phyloP scores from a whole-genome alignment of 1,284 basidiomycete species.

The Cutaneotrichosporon cutaneum region DNA sequence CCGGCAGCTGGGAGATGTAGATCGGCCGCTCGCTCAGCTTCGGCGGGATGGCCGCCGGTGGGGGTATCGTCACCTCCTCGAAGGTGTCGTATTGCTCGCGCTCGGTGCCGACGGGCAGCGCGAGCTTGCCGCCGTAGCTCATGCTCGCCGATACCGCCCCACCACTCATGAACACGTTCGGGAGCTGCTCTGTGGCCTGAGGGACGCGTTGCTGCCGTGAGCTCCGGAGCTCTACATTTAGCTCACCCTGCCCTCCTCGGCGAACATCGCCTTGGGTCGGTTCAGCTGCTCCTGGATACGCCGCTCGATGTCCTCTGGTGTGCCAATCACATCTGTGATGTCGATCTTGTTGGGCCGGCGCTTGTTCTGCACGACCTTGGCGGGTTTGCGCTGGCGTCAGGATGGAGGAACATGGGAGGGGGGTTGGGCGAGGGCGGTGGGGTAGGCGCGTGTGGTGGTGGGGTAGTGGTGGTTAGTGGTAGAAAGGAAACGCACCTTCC shows the following conservation, averaged over 20 bases:
- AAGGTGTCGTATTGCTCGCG: conserved; percentile 57
- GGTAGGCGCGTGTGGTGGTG: neutral
- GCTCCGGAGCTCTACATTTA: neutral
- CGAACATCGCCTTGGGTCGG: conserved; percentile 41
- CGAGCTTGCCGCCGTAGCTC: conserved; percentile 69
- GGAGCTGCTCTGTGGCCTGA: conserved; percentile 63
- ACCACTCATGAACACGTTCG: conserved; percentile 83
- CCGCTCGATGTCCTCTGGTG: conserved; percentile 32
- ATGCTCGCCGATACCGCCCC: conserved; percentile 64
- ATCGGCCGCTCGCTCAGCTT: conserved; percentile 72
- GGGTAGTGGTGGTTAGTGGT: neutral
- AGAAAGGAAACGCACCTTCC: conserved; percentile 17
- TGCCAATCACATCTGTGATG: conserved; percentile 44
- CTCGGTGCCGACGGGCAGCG: conserved; percentile 79
- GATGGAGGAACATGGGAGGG: neutral
- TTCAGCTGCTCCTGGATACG: conserved; percentile 46
- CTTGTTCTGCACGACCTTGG: conserved; percentile 6
- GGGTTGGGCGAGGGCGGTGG: too few relatives aligned
- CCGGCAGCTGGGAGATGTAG: conserved; percentile 70
- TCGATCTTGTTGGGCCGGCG: conserved; percentile 32
- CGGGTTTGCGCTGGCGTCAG: neutral
- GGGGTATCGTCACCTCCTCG: conserved; percentile 84
- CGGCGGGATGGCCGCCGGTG: conserved; percentile 75
- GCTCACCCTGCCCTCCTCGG: conserved; percentile 36
- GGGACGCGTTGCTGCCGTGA: conserved; percentile 54